A percentile compares a stretch with the other conserved stretches of the same genome.
These are phyloP conservation scores for Crepidotus variabilis DNA, from an alignment of 768 basidiomycete species.

Conservation along the genomic window DNA sequence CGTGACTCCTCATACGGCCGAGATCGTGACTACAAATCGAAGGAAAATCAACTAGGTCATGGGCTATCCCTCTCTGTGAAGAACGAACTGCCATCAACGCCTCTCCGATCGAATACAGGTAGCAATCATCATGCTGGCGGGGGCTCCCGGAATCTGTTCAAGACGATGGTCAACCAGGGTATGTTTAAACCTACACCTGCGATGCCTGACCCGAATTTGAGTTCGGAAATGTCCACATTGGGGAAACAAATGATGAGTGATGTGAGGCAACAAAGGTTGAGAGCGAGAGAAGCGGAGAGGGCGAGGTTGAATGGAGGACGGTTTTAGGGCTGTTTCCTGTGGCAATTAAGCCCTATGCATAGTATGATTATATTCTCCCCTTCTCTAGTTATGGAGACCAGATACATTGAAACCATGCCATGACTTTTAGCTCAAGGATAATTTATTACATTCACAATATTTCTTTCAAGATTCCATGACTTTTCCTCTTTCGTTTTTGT, in stretches of 20 bases:
- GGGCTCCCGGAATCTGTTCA: constrained; percentile 31
- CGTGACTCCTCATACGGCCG: background rate
- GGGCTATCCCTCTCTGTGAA: constrained; percentile 25
- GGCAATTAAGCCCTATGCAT: background rate
- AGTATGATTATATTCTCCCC: background rate
- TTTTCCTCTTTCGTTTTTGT: too few relatives aligned
- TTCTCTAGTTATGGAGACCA: background rate
- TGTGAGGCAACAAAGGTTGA: constrained; percentile 45
- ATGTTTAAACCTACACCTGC: constrained; percentile 46
- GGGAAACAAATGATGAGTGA: constrained; percentile 67
- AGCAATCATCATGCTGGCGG: constrained; percentile 3
- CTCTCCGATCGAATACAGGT: constrained; percentile 36
- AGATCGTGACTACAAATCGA: constrained; percentile 18
- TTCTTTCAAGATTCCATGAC: too few relatives aligned
- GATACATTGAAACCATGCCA: background rate
- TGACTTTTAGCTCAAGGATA: too few relatives aligned
- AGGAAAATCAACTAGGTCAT: constrained; percentile 33
- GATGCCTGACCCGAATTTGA: constrained; percentile 62
- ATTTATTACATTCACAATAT: too few relatives aligned
- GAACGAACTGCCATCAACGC: constrained; percentile 40
- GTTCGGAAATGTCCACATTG: constrained; percentile 70
- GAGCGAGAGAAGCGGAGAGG: constrained; percentile 33
- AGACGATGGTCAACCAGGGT: constrained; percentile 32
- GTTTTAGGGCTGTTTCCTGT: background rate
- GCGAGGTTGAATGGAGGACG: constrained; percentile 14